These are phyloP conservation scores for Meira nashicola DNA, from an alignment of 1,284 basidiomycete species.

Conservation along the genomic window DNA sequence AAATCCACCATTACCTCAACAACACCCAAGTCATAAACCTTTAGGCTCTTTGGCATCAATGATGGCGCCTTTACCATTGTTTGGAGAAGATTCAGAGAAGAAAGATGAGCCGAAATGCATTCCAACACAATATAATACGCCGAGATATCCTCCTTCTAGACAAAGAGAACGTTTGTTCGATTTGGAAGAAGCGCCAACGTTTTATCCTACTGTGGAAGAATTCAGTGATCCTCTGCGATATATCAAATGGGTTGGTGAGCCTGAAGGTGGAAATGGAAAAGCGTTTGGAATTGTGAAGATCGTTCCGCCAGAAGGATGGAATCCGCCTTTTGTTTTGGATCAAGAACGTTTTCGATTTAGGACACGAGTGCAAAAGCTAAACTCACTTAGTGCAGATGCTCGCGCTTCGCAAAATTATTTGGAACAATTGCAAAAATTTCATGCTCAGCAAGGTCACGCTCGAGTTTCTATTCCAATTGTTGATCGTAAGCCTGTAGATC, in stretches of 20 bases:
- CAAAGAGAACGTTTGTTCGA: slow-evolving; percentile 62
- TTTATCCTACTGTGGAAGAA: slow-evolving; percentile 79
- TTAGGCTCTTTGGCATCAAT: no score
- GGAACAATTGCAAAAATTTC: slow-evolving; percentile 76
- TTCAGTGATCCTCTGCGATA: slow-evolving; percentile 95
- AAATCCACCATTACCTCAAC: no score
- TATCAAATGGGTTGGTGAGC: slow-evolving; percentile 69
- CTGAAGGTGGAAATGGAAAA: slow-evolving; percentile 63
- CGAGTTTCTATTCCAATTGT: slow-evolving; percentile 84
- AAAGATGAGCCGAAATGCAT: slow-evolving; percentile 15
- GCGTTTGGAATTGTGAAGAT: slow-evolving; percentile 92
- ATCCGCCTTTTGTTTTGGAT: slow-evolving; percentile 93
- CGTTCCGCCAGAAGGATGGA: slow-evolving; percentile 86
- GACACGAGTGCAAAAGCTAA: slow-evolving; percentile 87
- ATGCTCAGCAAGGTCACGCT: slow-evolving; percentile 58
- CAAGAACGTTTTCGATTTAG: slow-evolving; percentile 89
- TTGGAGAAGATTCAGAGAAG: no score
- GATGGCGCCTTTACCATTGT: no score
- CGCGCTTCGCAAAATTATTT: slow-evolving; percentile 94
- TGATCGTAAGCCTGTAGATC: slow-evolving; percentile 82
- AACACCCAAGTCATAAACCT: no score
- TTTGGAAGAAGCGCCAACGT: slow-evolving; percentile 82
- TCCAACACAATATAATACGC: slow-evolving; percentile 36
- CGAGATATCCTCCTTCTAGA: slow-evolving; percentile 32
- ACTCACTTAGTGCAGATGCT: slow-evolving; percentile 94